Conservation (phyloP, 768 basidiomycete genomes). For the Lyophyllum semitale region DNA sequence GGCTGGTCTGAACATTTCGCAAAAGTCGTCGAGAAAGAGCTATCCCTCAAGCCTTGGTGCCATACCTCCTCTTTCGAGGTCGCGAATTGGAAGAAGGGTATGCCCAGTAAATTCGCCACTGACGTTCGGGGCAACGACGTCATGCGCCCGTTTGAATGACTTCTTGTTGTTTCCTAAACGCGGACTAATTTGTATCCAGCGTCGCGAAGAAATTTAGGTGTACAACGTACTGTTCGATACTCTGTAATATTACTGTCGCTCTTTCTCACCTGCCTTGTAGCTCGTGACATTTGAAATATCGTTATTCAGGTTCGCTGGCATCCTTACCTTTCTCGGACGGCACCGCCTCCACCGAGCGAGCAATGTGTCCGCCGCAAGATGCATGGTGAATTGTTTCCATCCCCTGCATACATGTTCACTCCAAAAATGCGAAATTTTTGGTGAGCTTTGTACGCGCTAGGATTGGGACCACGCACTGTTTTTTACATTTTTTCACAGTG, state of each 20-base stretch:
- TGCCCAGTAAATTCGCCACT: conserved; percentile 47
- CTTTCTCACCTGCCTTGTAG: background rate
- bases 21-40: conserved; percentile 43
- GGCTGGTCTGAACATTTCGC: conserved; percentile 50
- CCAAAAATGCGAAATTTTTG: too few relatives aligned
- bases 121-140: conserved; percentile 45
- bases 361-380: too few relatives aligned
- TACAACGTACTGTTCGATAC: background rate
- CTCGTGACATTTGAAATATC: background rate
- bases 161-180: background rate
- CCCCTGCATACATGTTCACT: too few relatives aligned
- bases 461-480: too few relatives aligned
- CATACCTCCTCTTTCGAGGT: conserved; percentile 49
- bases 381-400: too few relatives aligned
- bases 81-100: conserved; percentile 43
- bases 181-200: background rate
- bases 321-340: too few relatives aligned
- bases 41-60: conserved; percentile 50
- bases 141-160: conserved; percentile 41
- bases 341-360: too few relatives aligned
- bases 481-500: too few relatives aligned
- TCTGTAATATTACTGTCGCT: background rate
- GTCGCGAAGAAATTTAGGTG: background rate
- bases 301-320: background rate
- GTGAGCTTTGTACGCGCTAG: too few relatives aligned